Percentiles rank a stretch among this genome's conserved stretches.
Conservation (phyloP, 2,329 filamentous ascomycete species). For the Orbilia oligospora region DNA sequence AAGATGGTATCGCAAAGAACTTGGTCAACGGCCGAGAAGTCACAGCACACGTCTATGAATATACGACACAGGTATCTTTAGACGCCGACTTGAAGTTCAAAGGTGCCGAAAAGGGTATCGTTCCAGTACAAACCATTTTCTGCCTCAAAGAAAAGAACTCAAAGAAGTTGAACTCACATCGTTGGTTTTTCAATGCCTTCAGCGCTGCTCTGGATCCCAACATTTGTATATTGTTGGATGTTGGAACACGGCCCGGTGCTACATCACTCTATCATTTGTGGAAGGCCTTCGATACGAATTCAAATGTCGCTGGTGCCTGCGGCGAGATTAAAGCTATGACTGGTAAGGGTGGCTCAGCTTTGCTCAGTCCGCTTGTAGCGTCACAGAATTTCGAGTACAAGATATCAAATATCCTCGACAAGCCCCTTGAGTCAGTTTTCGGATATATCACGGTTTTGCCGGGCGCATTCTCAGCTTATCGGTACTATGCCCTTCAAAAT, state of each 20-base stretch:
- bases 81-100: constrained; percentile 98
- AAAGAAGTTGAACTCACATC: constrained; percentile 97
- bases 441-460: constrained; percentile 99
- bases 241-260: constrained; percentile 89
- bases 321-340: constrained; percentile 99
- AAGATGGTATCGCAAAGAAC: constrained; percentile 98
- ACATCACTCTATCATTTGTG: constrained; percentile 97
- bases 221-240: constrained; percentile 95
- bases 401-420: constrained; percentile 99
- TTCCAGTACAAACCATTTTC: constrained; percentile 98
- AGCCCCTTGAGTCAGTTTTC: constrained; percentile 95
- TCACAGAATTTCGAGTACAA: constrained; percentile 99
- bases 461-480: constrained; percentile 92
- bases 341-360: constrained; percentile 82
- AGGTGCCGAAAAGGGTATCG: constrained; percentile 97
- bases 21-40: constrained; percentile 96
- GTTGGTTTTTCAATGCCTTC: constrained; percentile 99
- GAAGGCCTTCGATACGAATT: constrained; percentile 99
- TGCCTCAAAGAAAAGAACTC: constrained; percentile 98
- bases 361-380: constrained; percentile 93
- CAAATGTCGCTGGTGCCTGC: constrained; percentile 94
- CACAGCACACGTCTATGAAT: constrained; percentile 97
- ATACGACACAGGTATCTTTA: constrained; percentile 96
- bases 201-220: constrained; percentile 93
- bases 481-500: constrained; percentile 96